Evolutionary conservation across 2,329 filamentous ascomycete species (phyloP).

Genomic region (Botrytis aclada): DNA sequence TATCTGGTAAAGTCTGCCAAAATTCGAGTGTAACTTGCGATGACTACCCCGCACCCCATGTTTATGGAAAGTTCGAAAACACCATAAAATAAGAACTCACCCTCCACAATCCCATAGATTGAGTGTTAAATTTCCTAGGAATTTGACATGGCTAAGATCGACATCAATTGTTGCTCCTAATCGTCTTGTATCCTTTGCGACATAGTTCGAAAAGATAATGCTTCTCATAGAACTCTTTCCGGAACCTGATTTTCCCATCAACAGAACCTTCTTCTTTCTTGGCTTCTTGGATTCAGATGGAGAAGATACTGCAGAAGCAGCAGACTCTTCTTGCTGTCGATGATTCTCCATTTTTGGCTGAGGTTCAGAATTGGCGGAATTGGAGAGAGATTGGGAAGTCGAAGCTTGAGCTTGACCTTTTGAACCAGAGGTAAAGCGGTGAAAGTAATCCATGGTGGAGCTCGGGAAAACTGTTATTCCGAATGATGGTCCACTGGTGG

Average conservation of each 20-base stretch:
- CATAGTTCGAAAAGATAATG: conserved; percentile 99
- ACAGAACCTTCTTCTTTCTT: conserved; percentile 82
- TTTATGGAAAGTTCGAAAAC: not conserved
- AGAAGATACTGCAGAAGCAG: conserved; percentile 7
- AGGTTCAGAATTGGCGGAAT: conserved; percentile 1
- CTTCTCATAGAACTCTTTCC: conserved; percentile 98
- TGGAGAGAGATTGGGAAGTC: not conserved
- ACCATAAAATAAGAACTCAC: conserved; percentile 44
- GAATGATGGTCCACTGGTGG: too few relatives aligned
- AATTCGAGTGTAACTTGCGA: not conserved
- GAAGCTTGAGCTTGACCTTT: conserved; percentile 4
- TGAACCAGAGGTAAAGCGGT: conserved; percentile 11
- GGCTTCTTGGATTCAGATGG: conserved; percentile 45
- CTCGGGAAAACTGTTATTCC: conserved; percentile 1
- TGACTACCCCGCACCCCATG: not conserved
- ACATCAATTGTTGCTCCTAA: conserved; percentile 97
- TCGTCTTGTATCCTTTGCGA: conserved; percentile 89
- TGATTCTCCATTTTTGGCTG: conserved; percentile 18
- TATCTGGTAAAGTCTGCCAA: conserved; percentile 1
- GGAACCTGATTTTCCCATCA: conserved; percentile 95
- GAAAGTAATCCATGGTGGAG: conserved; percentile 8
- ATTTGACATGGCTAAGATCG: conserved; percentile 97
- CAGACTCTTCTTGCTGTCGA: conserved; percentile 11
- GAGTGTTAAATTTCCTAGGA: conserved; percentile 93
- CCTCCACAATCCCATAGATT: conserved; percentile 99